A percentile compares a stretch with the other conserved stretches of the same genome.
Conservation (phyloP, 768 basidiomycete genomes). For the Panus rudis region DNA sequence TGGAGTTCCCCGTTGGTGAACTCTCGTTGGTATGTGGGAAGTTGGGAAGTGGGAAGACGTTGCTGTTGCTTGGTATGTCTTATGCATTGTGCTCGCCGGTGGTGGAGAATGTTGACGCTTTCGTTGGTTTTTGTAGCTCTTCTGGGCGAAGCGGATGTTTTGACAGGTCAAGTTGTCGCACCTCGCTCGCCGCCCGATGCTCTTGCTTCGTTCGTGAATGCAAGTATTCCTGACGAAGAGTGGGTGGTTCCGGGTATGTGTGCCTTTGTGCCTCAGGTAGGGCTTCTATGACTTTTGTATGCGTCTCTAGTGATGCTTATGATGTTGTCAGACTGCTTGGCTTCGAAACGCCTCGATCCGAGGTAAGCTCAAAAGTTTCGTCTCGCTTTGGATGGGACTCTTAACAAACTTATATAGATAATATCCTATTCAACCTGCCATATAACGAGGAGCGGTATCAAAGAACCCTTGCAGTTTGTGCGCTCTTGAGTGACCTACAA, state of each 20-base stretch:
- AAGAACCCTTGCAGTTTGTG: constrained; percentile 63
- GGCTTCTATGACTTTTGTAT: constrained; percentile 7
- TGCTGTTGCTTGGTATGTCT: constrained; percentile 58
- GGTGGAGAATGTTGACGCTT: not conserved
- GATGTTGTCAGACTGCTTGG: constrained; percentile 41
- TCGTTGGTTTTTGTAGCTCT: constrained; percentile 39
- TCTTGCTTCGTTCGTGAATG: constrained; percentile 51
- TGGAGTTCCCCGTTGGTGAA: constrained; percentile 74
- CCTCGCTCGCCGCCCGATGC: constrained; percentile 82
- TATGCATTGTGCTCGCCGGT: not conserved
- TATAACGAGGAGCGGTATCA: constrained; percentile 68
- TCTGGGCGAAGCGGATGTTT: constrained; percentile 81
- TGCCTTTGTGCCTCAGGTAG: constrained; percentile 80
- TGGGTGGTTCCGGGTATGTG: constrained; percentile 78
- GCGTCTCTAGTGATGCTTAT: constrained; percentile 2
- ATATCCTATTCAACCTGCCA: constrained; percentile 78
- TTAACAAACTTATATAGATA: no score
- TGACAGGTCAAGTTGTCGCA: constrained; percentile 74
- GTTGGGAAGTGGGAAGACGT: constrained; percentile 83
- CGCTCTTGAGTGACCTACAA: constrained; percentile 65
- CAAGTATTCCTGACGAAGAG: constrained; percentile 39
- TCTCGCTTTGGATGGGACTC: no score
- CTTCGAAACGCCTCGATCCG: constrained; percentile 66
- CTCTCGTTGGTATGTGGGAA: constrained; percentile 85
- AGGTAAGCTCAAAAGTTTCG: constrained; percentile 21